Conservation (phyloP, 371 early-diverging fungal species). For the Actinomortierella wolfii region DNA sequence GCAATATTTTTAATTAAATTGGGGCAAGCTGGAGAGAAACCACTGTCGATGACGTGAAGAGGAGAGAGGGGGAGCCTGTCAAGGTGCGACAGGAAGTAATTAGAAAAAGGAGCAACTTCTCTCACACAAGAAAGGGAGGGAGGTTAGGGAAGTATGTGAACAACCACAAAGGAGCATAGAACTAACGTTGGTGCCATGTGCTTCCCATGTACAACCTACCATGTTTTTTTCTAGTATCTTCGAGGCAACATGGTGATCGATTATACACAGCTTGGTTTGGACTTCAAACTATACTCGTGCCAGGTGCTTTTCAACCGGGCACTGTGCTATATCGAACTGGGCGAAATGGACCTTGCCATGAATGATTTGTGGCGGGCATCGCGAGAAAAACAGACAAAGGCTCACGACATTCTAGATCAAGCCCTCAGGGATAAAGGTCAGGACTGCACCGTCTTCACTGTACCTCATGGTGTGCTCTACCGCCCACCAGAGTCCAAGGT, state of each 20-base stretch:
- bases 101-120: too few species aligned
- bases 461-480: conserved; percentile 80
- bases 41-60: too few species aligned
- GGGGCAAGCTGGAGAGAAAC: neutral
- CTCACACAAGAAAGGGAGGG: too few species aligned
- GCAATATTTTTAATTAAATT: neutral
- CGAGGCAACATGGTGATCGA: conserved; percentile 91
- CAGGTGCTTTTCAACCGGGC: conserved; percentile 92
- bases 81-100: too few species aligned
- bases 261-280: conserved; percentile 92
- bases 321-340: conserved; percentile 79
- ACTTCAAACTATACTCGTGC: conserved; percentile 84
- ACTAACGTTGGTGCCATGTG: too few species aligned
- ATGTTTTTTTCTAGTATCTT: conserved; percentile 59
- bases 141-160: too few species aligned
- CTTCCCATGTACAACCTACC: neutral
- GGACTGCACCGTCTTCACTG: conserved; percentile 76
- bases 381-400: conserved; percentile 68
- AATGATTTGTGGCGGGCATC: conserved; percentile 79
- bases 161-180: too few species aligned
- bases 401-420: conserved; percentile 75
- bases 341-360: conserved; percentile 74
- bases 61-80: too few species aligned
- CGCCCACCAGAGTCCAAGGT: conserved; percentile 84
- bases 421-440: conserved; percentile 74